Base-by-base conservation (phyloP, 2,329 filamentous ascomycete genomes). In the Zymoseptoria tritici region DNA sequence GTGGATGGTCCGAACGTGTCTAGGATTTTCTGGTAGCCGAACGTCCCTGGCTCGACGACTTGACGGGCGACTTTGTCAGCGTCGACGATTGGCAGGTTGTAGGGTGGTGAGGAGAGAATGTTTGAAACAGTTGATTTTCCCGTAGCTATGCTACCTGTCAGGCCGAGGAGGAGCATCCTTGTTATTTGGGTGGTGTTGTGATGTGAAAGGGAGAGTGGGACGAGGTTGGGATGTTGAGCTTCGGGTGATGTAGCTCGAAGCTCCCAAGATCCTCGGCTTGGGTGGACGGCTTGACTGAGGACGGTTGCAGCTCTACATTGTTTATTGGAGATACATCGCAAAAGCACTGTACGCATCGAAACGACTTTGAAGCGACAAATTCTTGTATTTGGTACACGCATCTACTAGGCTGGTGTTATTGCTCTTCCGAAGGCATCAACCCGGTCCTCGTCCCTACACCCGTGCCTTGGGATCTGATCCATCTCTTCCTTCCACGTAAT, bases 81-180 rank as follows among this genome's bases (percentile, higher is more conserved):
- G 73, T 99, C 94, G 78, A 99, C 87, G 68, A 99, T 83, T 69
- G 94, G 92, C 62, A 99, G 83, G 62, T 84, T 87, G 80, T 97
- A 89, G 0, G 93, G 94, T 4, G 89, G 80, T 4, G 84, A 81
- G 55, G 88, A 85, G 69, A 99, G 89, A 67, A 96, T 83, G 49
- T 83, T 81, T 26, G 94, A 96, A 58, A 97, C 91, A 66, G 93
- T 99, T 52, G 93, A 96, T 83, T 99, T 99, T 74, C 94, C 94
- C 5, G 94, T 99, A 62, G 94, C 94, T 72, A 99, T 97, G 62
- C 92, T 96, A 73, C 94, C 94, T 8, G 94, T 99, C 24, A 99
- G 85, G 59, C 94, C 94, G 69, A 99, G 91, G 70, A 99, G 86
- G 54, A 97, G 84, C 94, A 97, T 97, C 8, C n/a, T 64, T 46